Base-by-base conservation (phyloP, 202 grass and related monocot genomes). In the Saccharum hybrid region DNA sequence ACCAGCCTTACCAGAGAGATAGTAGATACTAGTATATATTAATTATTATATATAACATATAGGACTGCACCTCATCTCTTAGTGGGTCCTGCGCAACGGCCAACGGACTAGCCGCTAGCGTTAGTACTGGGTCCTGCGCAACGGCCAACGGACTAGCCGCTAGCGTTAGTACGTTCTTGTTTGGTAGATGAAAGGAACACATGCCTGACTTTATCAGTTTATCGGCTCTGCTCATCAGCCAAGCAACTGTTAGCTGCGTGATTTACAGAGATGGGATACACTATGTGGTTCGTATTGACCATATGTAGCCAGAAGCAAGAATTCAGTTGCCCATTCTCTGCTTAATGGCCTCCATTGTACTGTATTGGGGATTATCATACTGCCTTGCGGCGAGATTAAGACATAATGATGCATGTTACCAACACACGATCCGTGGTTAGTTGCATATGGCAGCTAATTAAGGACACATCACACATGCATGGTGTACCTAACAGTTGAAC, bases 391-490 rank as follows among this genome's bases (percentile, higher is more conserved):
- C 63, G 7, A 86, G 43, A 75, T 80, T 16, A 75, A 75, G 84
- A 28, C 63, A 87, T 45, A 54, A 42, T 31, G 68, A 80, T 87
- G 36, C 74, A 79, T 69, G 13, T 49, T 83, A 81, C 68, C 73
- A 48, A 67, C 60, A 28, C 26, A 23, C 72, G 51, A 75, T 63
- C 26, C 34, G 23, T 61, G 12, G 59, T 74, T 75, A 37, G 83
- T 26, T 78, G 83, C 49, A 79, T 43, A 69, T 86, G 79, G 11
- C 63, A 75, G 30, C 65, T 78, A 59, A 78, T 2, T 41, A 64
- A 69, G 48, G 38, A n/a, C n/a, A n/a, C n/a, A n/a, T n/a, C n/a
- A 23, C 67, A 68, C 61, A 83, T 83, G 84, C 75, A 86, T 75
- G 84, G 81, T 70, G 52, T 74, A 54, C 68, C 79, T 75, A 86